A percentile compares a stretch with the other conserved stretches of the same genome.
Evolutionary conservation across 306 rosid species (phyloP).

Genomic region (Vigna angularis): DNA sequence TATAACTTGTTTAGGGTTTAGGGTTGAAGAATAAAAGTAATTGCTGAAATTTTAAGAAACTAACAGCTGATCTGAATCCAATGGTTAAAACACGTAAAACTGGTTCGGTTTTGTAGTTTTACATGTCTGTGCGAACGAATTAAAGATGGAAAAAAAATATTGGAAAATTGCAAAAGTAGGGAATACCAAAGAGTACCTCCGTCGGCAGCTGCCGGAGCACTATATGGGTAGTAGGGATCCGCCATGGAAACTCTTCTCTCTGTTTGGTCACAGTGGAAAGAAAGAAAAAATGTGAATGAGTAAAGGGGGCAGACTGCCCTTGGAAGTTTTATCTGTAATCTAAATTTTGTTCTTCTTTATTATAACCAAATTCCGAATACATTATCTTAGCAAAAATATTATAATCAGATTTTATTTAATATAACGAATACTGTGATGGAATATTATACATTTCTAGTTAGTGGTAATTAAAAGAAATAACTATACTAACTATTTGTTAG

Average conservation of each 20-base stretch:
- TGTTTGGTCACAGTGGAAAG: background rate
- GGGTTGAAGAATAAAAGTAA: background rate
- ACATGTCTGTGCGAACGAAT: background rate
- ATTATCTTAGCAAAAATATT: no score
- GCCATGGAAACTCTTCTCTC: constrained; percentile 47
- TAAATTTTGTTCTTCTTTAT: no score
- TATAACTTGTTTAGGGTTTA: constrained; percentile 13
- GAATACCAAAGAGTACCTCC: constrained; percentile 49
- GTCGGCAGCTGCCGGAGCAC: constrained; percentile 40
- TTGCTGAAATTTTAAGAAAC: background rate
- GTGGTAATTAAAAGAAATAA: no score
- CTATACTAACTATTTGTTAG: no score
- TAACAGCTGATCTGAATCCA: background rate
- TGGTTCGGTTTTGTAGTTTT: background rate
- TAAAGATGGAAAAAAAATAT: background rate
- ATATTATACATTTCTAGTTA: no score
- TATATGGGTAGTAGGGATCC: constrained; percentile 61
- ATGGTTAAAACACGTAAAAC: background rate
- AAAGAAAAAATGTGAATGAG: background rate
- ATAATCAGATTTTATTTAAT: no score
- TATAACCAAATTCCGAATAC: no score
- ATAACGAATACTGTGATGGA: no score
- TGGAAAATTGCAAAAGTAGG: background rate
- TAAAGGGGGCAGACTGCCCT: background rate
- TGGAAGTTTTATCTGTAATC: background rate